Conservation (phyloP, 1,284 basidiomycete genomes). For the Ceratobasidium sp. region DNA sequence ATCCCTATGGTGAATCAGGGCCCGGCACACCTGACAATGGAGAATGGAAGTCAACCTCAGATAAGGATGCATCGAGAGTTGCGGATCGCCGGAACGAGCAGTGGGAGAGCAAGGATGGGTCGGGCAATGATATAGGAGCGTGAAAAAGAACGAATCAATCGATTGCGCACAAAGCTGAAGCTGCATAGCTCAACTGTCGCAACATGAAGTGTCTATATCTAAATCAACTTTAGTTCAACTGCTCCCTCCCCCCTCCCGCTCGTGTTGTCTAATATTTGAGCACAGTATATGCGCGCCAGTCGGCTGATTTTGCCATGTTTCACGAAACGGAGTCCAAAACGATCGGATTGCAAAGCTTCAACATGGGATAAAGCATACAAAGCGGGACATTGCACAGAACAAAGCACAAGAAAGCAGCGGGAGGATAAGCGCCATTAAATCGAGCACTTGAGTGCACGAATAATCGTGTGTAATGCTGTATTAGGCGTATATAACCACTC, state of each 20-base stretch:
- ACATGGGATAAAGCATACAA: constrained; percentile 3
- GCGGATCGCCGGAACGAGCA: constrained; percentile 43
- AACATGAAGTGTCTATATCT: background rate
- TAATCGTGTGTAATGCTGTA: constrained; percentile 15
- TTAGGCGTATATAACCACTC: constrained; percentile 5
- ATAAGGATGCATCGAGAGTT: constrained; percentile 37
- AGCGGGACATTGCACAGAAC: background rate
- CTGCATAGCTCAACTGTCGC: background rate
- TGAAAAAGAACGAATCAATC: background rate
- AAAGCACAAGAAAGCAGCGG: constrained; percentile 8
- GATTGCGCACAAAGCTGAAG: background rate
- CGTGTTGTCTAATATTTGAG: background rate
- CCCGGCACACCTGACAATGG: constrained; percentile 44
- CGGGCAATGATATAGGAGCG: constrained; percentile 40
- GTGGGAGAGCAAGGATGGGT: constrained; percentile 32
- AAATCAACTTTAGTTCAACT: background rate
- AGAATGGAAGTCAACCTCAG: constrained; percentile 33
- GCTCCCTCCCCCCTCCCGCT: background rate
- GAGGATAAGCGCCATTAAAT: constrained; percentile 14
- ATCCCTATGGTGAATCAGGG: constrained; percentile 43
- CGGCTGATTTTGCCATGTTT: background rate
- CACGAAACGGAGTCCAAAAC: too few species aligned
- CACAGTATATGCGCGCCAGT: constrained; percentile 8
- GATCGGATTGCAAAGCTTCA: constrained; percentile 3
- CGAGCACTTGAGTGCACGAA: constrained; percentile 6